These are phyloP conservation scores for Apiotrichum domesticum DNA, from an alignment of 1,284 basidiomycete genomes.

Conservation along the genomic window DNA sequence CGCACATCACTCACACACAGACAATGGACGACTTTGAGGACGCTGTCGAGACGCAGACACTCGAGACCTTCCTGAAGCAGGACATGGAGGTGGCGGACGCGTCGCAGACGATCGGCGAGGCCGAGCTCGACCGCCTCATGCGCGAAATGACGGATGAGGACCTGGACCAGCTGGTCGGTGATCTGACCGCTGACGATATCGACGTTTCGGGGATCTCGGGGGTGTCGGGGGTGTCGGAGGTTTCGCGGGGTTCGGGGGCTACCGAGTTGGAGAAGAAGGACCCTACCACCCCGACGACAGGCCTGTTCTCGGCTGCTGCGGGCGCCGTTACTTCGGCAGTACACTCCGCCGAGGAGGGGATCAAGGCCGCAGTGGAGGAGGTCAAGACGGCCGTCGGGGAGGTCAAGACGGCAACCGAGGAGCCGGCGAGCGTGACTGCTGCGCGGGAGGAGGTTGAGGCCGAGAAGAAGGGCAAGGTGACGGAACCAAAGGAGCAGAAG, in stretches of 20 bases:
- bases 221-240: neutral
- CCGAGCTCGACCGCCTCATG: conserved; percentile 43
- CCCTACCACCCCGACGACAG: no score
- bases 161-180: conserved; percentile 35
- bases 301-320: neutral
- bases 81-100: conserved; percentile 28
- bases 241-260: neutral
- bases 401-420: neutral
- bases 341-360: neutral
- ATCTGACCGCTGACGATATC: conserved; percentile 25
- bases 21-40: conserved; percentile 47
- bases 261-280: neutral
- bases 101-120: conserved; percentile 32
- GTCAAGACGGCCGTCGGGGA: neutral
- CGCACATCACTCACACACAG: conserved; percentile 10
- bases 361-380: neutral
- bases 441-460: conserved; percentile 1
- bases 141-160: conserved; percentile 39
- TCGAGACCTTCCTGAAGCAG: conserved; percentile 39
- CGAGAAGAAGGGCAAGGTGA: neutral
- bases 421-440: conserved; percentile 2
- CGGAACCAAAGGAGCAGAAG: neutral
- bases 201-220: no score
- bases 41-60: conserved; percentile 36
- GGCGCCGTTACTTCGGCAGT: neutral